These are phyloP conservation scores for Solanum megistacrolobum DNA, from an alignment of 257 asterid species.

Conservation along the genomic window DNA sequence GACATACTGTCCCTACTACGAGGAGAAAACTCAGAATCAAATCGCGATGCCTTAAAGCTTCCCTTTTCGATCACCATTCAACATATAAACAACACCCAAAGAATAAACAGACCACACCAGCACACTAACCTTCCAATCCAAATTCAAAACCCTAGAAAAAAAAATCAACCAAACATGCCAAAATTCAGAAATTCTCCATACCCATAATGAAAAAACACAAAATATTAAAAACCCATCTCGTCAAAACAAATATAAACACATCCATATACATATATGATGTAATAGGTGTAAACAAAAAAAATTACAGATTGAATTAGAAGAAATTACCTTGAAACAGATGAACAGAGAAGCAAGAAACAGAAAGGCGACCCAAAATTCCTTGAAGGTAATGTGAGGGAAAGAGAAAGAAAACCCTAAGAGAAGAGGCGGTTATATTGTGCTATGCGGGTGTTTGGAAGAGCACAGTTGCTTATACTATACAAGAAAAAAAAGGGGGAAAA, in stretches of 20 bases:
- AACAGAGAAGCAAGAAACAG: background rate
- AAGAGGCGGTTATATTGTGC: conserved; percentile 2
- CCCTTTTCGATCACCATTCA: conserved; percentile 96
- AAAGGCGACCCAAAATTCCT: background rate
- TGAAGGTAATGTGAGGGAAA: background rate
- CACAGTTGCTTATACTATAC: background rate
- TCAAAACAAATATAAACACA: background rate
- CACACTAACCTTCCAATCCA: background rate
- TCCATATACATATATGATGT: background rate
- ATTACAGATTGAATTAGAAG: background rate
- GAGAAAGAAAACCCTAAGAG: conserved; percentile 20
- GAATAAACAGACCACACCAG: background rate
- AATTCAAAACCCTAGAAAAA: conserved; percentile 9
- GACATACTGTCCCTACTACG: conserved; percentile 56
- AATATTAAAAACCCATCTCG: background rate
- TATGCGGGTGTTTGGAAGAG: conserved; percentile 2
- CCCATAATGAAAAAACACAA: background rate
- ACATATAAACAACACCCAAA: conserved; percentile 24
- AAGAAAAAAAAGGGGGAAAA: background rate
- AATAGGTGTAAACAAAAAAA: background rate
- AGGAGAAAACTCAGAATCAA: conserved; percentile 64
- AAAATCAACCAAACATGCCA: background rate
- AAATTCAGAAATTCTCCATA: background rate
- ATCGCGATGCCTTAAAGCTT: conserved; percentile 57
- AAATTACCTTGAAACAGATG: background rate